phyloP scores from a whole-genome alignment of 257 asterid genomes.

The Nicotiana paniculata region DNA sequence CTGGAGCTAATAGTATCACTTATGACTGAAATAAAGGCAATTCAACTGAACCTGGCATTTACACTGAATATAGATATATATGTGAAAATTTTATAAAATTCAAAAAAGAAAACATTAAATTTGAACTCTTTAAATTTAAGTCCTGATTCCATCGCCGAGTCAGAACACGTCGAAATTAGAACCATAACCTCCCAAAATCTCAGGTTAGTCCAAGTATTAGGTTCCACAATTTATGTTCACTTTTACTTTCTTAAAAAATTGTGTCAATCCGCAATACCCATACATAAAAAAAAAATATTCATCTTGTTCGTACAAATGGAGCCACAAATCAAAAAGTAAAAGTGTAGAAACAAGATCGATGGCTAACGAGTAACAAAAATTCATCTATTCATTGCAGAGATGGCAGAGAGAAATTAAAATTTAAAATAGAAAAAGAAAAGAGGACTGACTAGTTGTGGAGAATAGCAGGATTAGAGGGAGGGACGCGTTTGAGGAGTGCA shows the following conservation, averaged over 20 bases:
- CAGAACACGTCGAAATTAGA: not conserved
- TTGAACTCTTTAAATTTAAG: too few species aligned
- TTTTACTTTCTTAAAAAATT: too few species aligned
- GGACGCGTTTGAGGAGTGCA: slow-evolving; percentile 53
- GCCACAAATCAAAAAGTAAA: not conserved
- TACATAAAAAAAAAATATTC: not conserved
- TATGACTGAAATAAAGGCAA: too few species aligned
- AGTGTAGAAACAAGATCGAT: not conserved
- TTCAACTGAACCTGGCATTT: too few species aligned
- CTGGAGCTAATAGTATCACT: too few species aligned
- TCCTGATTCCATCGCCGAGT: too few species aligned
- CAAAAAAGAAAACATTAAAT: too few species aligned
- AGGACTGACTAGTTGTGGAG: slow-evolving; percentile 30
- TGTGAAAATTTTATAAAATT: too few species aligned
- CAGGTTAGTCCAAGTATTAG: not conserved
- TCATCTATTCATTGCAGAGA: not conserved
- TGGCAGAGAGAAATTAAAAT: not conserved
- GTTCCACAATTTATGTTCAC: not conserved
- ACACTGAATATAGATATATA: too few species aligned
- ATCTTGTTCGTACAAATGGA: not conserved
- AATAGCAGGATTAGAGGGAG: slow-evolving; percentile 29
- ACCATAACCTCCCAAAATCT: not conserved
- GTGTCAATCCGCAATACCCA: not conserved
- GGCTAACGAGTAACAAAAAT: not conserved
- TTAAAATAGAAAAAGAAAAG: not conserved